Evolutionary conservation across 768 basidiomycete genomes (phyloP).

Genomic region (Clitopilus passeckerianus): DNA sequence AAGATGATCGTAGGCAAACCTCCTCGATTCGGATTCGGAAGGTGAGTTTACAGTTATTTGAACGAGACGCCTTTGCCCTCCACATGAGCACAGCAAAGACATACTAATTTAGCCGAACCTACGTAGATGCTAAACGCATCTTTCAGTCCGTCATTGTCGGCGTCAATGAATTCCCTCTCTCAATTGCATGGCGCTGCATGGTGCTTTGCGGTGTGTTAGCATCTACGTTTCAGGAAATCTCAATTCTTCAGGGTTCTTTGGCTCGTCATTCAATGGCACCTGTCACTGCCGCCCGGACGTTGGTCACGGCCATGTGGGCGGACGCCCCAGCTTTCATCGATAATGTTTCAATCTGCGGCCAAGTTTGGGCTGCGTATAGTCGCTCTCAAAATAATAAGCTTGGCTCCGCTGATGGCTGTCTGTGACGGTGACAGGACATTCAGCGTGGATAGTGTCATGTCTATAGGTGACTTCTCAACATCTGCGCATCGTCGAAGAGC

Average conservation of each 20-base stretch:
- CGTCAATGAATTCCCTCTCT: background rate
- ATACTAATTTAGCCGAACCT: background rate
- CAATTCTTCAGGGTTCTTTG: background rate
- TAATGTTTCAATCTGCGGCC: background rate
- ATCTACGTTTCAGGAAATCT: background rate
- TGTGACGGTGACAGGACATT: constrained; percentile 1
- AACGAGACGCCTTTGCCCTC: background rate
- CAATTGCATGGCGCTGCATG: background rate
- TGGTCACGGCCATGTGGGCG: background rate
- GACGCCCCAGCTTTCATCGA: background rate
- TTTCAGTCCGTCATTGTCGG: background rate
- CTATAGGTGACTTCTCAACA: background rate
- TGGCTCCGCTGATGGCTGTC: background rate
- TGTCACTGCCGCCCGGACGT: background rate
- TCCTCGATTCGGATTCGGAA: background rate
- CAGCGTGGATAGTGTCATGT: background rate
- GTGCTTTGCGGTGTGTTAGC: background rate
- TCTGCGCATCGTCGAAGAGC: background rate
- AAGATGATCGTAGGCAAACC: background rate
- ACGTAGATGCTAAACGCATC: background rate
- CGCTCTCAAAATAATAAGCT: background rate
- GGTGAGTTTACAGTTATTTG: background rate
- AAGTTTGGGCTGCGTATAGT: background rate
- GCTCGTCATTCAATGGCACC: background rate
- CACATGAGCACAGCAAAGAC: background rate